Base-by-base conservation (phyloP, 1,284 basidiomycete genomes). In the Thelephora terrestris region DNA sequence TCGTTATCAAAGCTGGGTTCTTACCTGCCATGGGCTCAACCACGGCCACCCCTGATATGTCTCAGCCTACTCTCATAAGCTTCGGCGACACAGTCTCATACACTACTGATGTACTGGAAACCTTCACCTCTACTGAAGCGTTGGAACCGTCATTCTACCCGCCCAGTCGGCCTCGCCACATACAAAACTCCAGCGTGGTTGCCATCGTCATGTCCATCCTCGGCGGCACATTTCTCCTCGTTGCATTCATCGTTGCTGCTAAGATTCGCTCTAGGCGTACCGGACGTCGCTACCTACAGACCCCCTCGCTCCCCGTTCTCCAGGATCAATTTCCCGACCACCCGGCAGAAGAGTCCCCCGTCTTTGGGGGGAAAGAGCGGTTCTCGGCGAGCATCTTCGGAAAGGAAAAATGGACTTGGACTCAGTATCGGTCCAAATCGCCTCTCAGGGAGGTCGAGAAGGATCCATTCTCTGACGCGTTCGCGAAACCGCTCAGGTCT, bases 301-400 rank as follows among this genome's bases (percentile, higher is more conserved):
- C 70, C 14, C 83, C 82, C 6, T 87, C 85, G 29, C 67, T 81
- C n/a, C 85, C 84, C 0, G 81, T 85, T 44, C 66, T 82, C 16
- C 72, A 74, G 44, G 75, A 83, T 46, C 71, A 71, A 14, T 64
- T 65, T 39, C 12, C 50, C 0, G 55, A 55, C n/a, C 20, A 9
- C 5, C 39, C 39, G 12, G 66, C 71, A 37, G 74, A 79, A 43
- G 79, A 80, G 25, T 85, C 85, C 2, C 81, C 81, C 16, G 64
- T 86, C 36, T 87, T 87, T 58, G 85, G 84, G 16, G 84, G 85
- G 2, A 78, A 79, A 55, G 83, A 86, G 58, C 65, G 75, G 23
- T 64, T 73, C 36, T 85, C 83, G 1, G 64, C 69, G 17, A n/a
- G 21, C 6, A 4, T n/a, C 1, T 16, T 12, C 14, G 59, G 53